Evolutionary conservation across 345 rosid species (phyloP).

Genomic region (Camelina laxa): DNA sequence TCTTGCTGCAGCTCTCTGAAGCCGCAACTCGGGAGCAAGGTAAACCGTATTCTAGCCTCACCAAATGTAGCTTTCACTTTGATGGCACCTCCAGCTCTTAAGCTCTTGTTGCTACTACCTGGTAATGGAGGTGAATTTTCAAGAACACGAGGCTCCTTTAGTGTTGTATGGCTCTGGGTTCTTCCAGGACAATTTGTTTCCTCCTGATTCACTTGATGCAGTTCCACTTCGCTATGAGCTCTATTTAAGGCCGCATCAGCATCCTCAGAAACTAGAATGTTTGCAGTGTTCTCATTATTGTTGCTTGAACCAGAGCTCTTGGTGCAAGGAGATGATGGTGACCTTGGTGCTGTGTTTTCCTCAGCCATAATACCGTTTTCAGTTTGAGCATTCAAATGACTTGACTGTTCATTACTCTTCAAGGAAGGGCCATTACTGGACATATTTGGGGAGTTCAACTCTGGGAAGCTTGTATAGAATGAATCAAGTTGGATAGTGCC

Average conservation of each 20-base stretch:
- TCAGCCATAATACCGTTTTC: constrained; percentile 48
- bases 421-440: constrained; percentile 51
- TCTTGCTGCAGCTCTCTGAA: constrained; percentile 61
- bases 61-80: constrained; percentile 73
- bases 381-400: constrained; percentile 46
- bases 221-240: constrained; percentile 57
- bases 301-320: constrained; percentile 69
- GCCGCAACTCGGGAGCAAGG: constrained; percentile 59
- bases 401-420: constrained; percentile 42
- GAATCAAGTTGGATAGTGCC: constrained; percentile 81
- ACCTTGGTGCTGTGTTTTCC: constrained; percentile 56
- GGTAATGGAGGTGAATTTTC: constrained; percentile 50
- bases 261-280: constrained; percentile 42
- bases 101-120: constrained; percentile 28
- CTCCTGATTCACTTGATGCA: constrained; percentile 51
- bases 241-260: constrained; percentile 52
- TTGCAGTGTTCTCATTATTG: constrained; percentile 36
- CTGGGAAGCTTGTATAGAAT: constrained; percentile 86
- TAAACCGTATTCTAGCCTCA: constrained; percentile 67
- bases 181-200: constrained; percentile 54
- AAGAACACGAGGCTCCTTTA: constrained; percentile 50
- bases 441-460: constrained; percentile 63
- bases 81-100: constrained; percentile 33
- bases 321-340: constrained; percentile 72
- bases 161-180: constrained; percentile 65